Base-by-base conservation (phyloP, 2,329 filamentous ascomycete species). In the Verticillium dahliae region DNA sequence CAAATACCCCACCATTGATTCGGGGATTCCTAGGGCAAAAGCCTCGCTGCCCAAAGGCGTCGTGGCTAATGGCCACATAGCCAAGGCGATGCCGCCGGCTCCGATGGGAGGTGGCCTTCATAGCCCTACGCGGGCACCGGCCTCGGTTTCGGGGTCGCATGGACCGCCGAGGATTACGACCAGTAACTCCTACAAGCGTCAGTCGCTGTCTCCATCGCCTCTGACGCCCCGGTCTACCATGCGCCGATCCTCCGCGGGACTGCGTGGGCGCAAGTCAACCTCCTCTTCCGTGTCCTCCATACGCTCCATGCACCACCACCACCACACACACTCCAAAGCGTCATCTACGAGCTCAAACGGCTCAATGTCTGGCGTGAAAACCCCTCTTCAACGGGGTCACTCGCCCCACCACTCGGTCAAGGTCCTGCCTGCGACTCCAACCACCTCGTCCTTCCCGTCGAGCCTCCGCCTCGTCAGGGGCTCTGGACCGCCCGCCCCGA, bases 211-310 rank as follows among this genome's bases (percentile, higher is more conserved):
- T 0, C 95, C 95, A 0, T 89, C 88, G 2, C 94, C 95, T 0
- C 75, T 97, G 50, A 98, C 95, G 0, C 94, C 95, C 3, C 89
- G 92, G 45, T 92, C 91, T 5, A 91, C 90, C 1, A 90, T 96
- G 69, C 87, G 95, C 11, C 89, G 92, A 39, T 87, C 91, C 2
- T 96, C 92, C 5, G 86, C 84, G 54, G 93, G 94, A 35, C 83
- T 98, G 55, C 86, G 93, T 34, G 94, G 95, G 41, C 87, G 95
- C 63, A 98, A 98, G 73, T 98, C 94, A 0, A 99, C 95, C 0
- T 97, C 92, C 0, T 97, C 92, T 0, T 98, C 93, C 0, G 88
- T 99, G 15, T 97, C 92, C 1, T 97, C 92, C 0, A 89, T 99
- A 62, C 89, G 95, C 62, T 96, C 90, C 55, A 92, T 98, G 71